Evolutionary conservation across 2,329 filamentous ascomycete genomes (phyloP).

Genomic region (Chaetomium sp.): DNA sequence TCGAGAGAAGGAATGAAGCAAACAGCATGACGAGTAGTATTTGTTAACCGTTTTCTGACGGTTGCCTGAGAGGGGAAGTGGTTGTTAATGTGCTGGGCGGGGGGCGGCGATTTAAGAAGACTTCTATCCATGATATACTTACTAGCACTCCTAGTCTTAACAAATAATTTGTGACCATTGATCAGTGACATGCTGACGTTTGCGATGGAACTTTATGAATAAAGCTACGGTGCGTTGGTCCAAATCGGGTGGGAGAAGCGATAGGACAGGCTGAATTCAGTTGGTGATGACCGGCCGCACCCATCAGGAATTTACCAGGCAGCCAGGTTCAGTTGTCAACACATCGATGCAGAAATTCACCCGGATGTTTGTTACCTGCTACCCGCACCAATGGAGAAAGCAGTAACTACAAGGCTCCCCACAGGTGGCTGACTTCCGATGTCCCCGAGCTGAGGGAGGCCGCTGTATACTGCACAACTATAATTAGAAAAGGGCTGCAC

Average conservation of each 20-base stretch:
- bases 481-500: neutral
- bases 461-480: neutral
- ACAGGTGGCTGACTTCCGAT: neutral
- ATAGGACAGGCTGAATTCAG: neutral
- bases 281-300: neutral
- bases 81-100: neutral
- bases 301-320: neutral
- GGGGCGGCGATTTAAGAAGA: neutral
- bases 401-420: neutral
- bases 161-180: neutral
- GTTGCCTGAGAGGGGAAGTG: neutral
- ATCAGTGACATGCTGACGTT: neutral
- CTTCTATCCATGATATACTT: neutral
- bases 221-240: neutral
- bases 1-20: neutral
- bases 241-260: neutral
- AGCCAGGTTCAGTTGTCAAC: neutral
- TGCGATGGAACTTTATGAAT: neutral
- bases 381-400: neutral
- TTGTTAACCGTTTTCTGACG: neutral
- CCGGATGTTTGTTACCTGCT: neutral
- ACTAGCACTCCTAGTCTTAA: neutral
- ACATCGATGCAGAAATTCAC: neutral
- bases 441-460: neutral
- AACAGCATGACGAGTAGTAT: neutral